A percentile compares a stretch with the other conserved stretches of the same genome.
These are phyloP conservation scores for Hibiscus mutabilis DNA, from an alignment of 345 rosid genomes.

Conservation along the genomic window DNA sequence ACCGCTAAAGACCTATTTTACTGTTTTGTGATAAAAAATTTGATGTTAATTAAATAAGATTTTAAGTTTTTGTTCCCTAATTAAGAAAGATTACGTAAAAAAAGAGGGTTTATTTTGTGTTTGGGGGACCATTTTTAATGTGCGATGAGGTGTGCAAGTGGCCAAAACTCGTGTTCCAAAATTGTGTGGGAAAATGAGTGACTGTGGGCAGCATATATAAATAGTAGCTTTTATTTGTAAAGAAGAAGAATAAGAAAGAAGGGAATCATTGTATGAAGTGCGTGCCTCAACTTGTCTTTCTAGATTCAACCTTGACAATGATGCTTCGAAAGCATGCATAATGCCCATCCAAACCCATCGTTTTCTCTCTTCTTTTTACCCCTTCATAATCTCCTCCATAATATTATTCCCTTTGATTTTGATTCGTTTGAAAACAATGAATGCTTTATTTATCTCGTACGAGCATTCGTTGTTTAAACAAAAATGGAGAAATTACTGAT, in stretches of 20 bases:
- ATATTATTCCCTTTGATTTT: background rate
- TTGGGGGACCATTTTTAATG: background rate
- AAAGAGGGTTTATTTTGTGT: background rate
- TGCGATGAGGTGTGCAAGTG: background rate
- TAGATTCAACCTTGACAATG: background rate
- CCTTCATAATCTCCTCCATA: background rate
- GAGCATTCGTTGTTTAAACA: too few relatives aligned
- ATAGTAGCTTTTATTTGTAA: too few relatives aligned
- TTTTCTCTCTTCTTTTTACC: background rate
- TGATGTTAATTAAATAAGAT: too few relatives aligned
- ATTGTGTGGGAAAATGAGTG: background rate
- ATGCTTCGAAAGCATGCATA: slow-evolving; percentile 7
- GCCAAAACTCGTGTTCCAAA: background rate
- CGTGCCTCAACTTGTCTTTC: background rate
- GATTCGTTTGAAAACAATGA: background rate
- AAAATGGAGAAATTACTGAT: too few relatives aligned
- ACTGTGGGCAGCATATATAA: background rate
- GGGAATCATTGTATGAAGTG: background rate
- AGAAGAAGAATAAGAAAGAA: background rate
- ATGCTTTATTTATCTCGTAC: background rate
- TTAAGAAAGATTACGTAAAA: background rate
- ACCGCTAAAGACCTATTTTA: too few relatives aligned
- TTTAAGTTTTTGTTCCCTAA: too few relatives aligned
- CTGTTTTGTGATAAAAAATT: too few relatives aligned
- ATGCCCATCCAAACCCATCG: background rate